Conservation (phyloP, 495 filamentous ascomycete species). For the Niebla homalea region DNA sequence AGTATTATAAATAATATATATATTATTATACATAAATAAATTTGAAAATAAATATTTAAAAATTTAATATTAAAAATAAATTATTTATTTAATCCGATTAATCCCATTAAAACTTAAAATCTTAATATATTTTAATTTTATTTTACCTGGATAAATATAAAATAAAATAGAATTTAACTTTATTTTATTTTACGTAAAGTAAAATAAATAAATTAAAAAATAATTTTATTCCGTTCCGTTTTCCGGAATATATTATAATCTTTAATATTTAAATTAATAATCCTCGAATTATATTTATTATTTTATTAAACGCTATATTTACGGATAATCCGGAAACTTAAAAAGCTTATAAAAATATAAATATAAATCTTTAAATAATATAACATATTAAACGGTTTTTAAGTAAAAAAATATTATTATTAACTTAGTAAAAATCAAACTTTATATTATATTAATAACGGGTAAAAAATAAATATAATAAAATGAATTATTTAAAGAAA, state of each 20-base stretch:
- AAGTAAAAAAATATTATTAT: slow-evolving; percentile 1
- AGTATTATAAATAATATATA: no score
- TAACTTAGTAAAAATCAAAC: slow-evolving; percentile 6
- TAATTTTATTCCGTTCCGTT: no score
- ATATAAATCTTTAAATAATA: not conserved
- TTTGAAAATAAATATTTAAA: no score
- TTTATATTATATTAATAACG: slow-evolving; percentile 4
- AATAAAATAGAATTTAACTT: no score
- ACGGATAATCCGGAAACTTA: not conserved
- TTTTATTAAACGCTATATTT: not conserved
- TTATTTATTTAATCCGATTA: no score
- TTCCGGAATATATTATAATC: slow-evolving; percentile 6
- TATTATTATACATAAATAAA: no score
- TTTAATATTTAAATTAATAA: slow-evolving; percentile 6
- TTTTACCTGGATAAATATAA: no score
- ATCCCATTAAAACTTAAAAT: no score
- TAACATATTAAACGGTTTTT: slow-evolving; percentile 2
- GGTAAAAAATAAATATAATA: slow-evolving; percentile 1
- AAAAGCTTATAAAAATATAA: not conserved
- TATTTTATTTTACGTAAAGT: no score
- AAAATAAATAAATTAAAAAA: no score
- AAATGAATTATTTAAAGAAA: slow-evolving; percentile 5
- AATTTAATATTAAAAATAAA: no score
- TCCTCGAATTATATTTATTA: not conserved
- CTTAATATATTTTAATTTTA: no score